Percentiles rank a stretch among this genome's conserved stretches.
phyloP scores from a whole-genome alignment of 345 rosid species.

The Pugionium dolabratum region DNA sequence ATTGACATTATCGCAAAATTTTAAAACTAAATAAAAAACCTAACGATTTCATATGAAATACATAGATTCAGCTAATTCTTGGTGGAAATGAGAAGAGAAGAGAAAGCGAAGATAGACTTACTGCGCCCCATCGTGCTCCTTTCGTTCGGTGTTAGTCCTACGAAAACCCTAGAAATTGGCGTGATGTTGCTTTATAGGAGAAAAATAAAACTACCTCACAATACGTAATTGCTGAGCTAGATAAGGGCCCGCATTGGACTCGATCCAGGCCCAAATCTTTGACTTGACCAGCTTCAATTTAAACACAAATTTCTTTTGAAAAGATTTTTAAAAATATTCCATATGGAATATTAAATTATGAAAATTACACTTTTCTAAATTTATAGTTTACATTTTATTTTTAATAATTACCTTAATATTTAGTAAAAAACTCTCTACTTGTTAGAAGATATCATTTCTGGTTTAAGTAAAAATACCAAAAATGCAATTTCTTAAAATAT shows the following conservation, averaged over 20 bases:
- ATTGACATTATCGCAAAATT: neutral
- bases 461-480: too few relatives aligned
- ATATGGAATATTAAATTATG: too few relatives aligned
- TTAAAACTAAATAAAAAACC: neutral
- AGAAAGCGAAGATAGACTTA: conserved; percentile 22
- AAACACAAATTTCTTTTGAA: too few relatives aligned
- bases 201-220: too few relatives aligned
- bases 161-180: conserved; percentile 28
- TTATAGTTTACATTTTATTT: too few relatives aligned
- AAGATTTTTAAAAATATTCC: too few relatives aligned
- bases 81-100: conserved; percentile 9
- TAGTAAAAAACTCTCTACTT: too few relatives aligned
- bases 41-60: neutral
- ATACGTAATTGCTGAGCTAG: conserved; percentile 26
- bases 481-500: too few relatives aligned
- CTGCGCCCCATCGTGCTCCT: conserved; percentile 27
- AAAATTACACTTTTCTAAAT: too few relatives aligned
- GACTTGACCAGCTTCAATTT: conserved; percentile 23
- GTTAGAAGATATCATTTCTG: too few relatives aligned
- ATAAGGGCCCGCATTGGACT: conserved; percentile 26
- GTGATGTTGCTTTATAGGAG: conserved; percentile 9
- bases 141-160: conserved; percentile 8
- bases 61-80: neutral
- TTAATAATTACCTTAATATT: too few relatives aligned
- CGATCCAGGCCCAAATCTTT: conserved; percentile 24